Evolutionary conservation across 2,329 filamentous ascomycete genomes (phyloP).

Genomic region (Aspergillus sp.): DNA sequence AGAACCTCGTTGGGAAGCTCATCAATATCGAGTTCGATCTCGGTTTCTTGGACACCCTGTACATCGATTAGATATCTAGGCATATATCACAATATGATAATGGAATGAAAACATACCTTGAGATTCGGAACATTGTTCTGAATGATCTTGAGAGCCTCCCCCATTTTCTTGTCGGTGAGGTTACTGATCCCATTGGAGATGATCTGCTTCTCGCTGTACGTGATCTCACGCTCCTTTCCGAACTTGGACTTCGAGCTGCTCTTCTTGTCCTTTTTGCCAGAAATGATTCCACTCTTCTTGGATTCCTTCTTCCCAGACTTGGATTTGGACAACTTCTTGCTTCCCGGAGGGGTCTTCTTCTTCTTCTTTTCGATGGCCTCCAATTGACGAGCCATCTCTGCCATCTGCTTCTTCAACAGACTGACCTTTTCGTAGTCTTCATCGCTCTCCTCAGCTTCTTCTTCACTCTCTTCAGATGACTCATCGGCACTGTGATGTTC

Average conservation of each 20-base stretch:
- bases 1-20: conserved; percentile 49
- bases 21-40: conserved; percentile 50
- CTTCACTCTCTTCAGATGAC: conserved; percentile 69
- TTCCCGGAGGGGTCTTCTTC: conserved; percentile 54
- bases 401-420: conserved; percentile 69
- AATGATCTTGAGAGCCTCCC: conserved; percentile 83
- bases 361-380: conserved; percentile 58
- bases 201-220: conserved; percentile 80
- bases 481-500: conserved; percentile 62
- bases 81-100: background rate
- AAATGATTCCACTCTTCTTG: conserved; percentile 40
- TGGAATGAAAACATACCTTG: conserved; percentile 47
- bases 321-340: conserved; percentile 48
- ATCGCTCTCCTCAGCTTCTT: conserved; percentile 67
- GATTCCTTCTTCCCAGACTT: conserved; percentile 30
- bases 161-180: conserved; percentile 74
- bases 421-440: conserved; percentile 64
- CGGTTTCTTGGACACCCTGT: conserved; percentile 45
- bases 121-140: conserved; percentile 77
- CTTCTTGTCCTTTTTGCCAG: conserved; percentile 58
- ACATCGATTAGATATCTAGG: conserved; percentile 11
- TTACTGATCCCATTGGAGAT: conserved; percentile 83
- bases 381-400: conserved; percentile 69
- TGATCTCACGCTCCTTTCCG: conserved; percentile 64
- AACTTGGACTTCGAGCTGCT: conserved; percentile 38